Evolutionary conservation across 345 rosid genomes (phyloP), one percentile per base, ranked within the genome.

Genomic region (Rhizophora mangle): DNA sequence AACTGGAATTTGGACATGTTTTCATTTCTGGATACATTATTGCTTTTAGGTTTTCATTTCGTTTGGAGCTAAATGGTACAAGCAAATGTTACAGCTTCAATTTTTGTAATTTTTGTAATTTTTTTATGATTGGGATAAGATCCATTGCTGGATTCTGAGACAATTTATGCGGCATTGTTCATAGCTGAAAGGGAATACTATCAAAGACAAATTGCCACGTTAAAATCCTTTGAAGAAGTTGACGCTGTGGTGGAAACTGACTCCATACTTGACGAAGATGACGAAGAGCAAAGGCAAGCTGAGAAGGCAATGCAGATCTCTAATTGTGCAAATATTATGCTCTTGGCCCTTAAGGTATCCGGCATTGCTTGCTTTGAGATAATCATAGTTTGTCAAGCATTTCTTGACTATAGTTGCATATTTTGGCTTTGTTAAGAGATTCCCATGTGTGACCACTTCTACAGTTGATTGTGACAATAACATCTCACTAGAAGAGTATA

Each of bases 301-400:
- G 98, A 93, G 55, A 66, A 73, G 67, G 97, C 97, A 8, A 93
- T 93, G 96, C 84, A 65, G 77, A 80, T 93, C 62, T 93, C 97
- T 0, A 93, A 93, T 60, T 86, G 72, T 73, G 91, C 97, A 9
- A 93, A 93, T 82, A 52, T 93, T 43, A 15, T 91, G 32, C 78
- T 93, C 62, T 81, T 93, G 72, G 85, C 82, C 21, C 73, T 88
- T 47, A 90, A 93, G 98, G 98, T 87, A 65, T 68, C 26, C 31
- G 53, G 21, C 1, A 10, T 56, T 68, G 60, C 20, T 61, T 34
- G 11, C 57, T 32, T n/a, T 55, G 27, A 43, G 49, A 43, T 43
- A 55, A 22, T 55, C 29, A 55, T n/a, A 26, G 59, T 8, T 55
- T 15, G 13, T 55, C 16, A 5, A 15, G 60, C 5, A 10, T 56